Evolutionary conservation across 2,329 filamentous ascomycete genomes (phyloP).

Genomic region (Coniochaeta hoffmannii): DNA sequence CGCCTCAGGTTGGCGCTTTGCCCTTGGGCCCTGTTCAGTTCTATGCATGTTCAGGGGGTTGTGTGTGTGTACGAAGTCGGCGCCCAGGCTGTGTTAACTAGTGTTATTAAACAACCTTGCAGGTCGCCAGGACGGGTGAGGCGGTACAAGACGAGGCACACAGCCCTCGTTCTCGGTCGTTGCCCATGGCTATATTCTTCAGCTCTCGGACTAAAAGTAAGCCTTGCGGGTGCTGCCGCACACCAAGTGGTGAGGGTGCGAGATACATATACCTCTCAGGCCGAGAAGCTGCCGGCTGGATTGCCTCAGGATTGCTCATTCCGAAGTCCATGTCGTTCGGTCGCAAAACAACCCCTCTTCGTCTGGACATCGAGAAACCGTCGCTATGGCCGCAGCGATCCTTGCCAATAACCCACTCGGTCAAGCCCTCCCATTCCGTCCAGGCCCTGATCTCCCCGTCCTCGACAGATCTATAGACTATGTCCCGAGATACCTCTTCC

Average conservation of each 20-base stretch:
- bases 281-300: neutral
- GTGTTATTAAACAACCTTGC: neutral
- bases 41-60: neutral
- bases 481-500: neutral
- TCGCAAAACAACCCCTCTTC: too few relatives aligned
- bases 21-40: neutral
- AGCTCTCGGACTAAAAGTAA: neutral
- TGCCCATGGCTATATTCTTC: neutral
- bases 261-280: neutral
- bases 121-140: neutral
- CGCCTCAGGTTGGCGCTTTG: neutral
- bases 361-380: too few relatives aligned
- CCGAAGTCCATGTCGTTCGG: too few relatives aligned
- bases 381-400: neutral
- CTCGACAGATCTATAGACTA: neutral
- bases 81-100: neutral
- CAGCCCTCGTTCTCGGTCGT: neutral
- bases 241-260: neutral
- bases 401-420: neutral
- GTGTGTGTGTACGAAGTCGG: too few relatives aligned
- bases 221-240: neutral
- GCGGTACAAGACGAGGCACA: neutral
- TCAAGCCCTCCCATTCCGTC: neutral
- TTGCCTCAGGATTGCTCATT: too few relatives aligned
- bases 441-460: neutral